These are phyloP conservation scores for Peniophora sp. DNA, from an alignment of 1,284 basidiomycete species.

Conservation along the genomic window DNA sequence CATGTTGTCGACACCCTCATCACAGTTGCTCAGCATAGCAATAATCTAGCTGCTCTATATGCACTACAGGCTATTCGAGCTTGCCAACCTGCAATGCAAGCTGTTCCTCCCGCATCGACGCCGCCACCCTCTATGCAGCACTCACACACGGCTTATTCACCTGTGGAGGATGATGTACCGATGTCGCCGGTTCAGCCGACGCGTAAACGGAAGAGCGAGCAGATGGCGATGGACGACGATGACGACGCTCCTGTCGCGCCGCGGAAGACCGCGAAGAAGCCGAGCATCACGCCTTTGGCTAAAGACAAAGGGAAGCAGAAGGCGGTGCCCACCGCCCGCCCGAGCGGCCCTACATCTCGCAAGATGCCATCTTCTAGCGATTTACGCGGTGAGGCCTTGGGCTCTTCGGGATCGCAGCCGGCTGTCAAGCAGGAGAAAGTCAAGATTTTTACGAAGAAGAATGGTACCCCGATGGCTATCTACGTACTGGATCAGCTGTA, in stretches of 20 bases:
- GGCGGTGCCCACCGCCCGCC: too few relatives aligned
- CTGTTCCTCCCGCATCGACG: too few relatives aligned
- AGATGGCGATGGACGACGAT: not conserved
- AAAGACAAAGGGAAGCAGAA: slow-evolving; percentile 19
- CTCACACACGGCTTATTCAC: too few relatives aligned
- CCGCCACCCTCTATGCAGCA: too few relatives aligned
- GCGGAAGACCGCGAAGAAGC: not conserved
- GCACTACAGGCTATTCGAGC: not conserved
- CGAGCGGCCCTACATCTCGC: too few relatives aligned
- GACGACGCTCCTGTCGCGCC: not conserved
- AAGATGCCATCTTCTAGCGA: too few relatives aligned
- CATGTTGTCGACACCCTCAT: not conserved
- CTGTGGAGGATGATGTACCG: not conserved
- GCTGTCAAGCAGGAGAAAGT: not conserved
- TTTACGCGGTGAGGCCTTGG: too few relatives aligned
- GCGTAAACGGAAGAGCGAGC: not conserved
- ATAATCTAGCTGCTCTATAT: not conserved
- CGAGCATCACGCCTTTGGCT: not conserved
- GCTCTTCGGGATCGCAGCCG: too few relatives aligned
- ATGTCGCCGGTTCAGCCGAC: not conserved
- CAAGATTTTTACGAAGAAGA: not conserved
- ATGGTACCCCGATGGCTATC: slow-evolving; percentile 29
- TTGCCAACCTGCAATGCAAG: not conserved
- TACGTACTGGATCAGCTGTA: slow-evolving; percentile 51
- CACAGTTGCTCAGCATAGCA: not conserved